phyloP scores from a whole-genome alignment of 139 green algal genomes.

The Zygnema cylindricum region DNA sequence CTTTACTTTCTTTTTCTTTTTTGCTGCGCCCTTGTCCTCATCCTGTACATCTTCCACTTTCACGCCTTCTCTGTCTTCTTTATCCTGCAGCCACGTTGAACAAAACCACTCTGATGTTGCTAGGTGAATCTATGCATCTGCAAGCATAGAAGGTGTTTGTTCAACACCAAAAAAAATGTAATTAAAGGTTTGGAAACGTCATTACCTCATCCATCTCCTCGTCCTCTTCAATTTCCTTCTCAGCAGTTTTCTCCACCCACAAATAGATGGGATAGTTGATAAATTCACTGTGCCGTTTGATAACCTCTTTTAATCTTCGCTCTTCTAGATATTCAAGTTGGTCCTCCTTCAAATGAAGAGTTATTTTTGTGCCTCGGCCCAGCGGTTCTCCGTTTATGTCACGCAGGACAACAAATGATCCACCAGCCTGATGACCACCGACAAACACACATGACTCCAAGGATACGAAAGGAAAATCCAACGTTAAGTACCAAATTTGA shows the following conservation, averaged over 20 bases:
- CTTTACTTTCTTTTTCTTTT: constrained; percentile 85
- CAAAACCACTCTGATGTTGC: too few species aligned
- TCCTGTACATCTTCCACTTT: constrained; percentile 82
- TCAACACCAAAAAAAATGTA: too few species aligned
- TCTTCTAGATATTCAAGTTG: constrained; percentile 96
- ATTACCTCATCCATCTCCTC: constrained; percentile 88
- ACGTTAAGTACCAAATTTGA: too few species aligned
- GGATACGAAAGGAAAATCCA: too few species aligned
- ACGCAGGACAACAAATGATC: constrained; percentile 95
- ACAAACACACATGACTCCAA: too few species aligned
- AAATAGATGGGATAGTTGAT: constrained; percentile 98
- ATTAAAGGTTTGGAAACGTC: too few species aligned
- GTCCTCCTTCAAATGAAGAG: constrained; percentile 89
- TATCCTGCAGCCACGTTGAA: neutral
- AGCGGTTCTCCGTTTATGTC: constrained; percentile 77
- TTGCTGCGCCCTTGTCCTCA: constrained; percentile 69
- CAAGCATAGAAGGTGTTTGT: too few species aligned
- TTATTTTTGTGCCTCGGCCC: constrained; percentile 94
- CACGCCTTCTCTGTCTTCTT: constrained; percentile 65
- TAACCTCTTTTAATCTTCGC: constrained; percentile 94
- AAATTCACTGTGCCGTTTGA: constrained; percentile 99
- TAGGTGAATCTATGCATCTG: too few species aligned
- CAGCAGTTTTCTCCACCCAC: constrained; percentile 94
- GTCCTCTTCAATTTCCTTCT: constrained; percentile 94
- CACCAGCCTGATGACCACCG: constrained; percentile 95